Evolutionary conservation across 2,329 filamentous ascomycete species (phyloP), one percentile per base, ranked within the genome.

Genomic region (Aspergillus clavatus): DNA sequence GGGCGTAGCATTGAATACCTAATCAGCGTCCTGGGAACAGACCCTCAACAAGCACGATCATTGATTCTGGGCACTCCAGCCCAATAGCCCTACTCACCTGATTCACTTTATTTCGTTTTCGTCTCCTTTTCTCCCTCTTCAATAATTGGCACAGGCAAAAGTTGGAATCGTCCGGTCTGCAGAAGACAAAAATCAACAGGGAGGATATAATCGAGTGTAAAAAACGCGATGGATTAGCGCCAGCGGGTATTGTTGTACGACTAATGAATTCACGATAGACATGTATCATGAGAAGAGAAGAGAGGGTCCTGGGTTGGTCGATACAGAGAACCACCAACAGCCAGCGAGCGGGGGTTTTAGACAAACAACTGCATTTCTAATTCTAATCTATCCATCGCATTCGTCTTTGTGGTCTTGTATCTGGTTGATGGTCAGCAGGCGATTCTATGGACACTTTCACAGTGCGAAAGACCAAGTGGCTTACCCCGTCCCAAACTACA

Each of bases 1-100:
- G 19, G 24, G 4, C 40, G 22, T 39, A 85, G 82, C 61, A 74
- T 83, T 56, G 78, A 84, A 54, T 84, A 84, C 63, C 71, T 85
- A 40, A 76, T 79, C 31, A 80, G 79, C 55, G 72, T 82, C n/a
- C 76, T 83, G 40, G 81, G 81, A 11, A 68, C 80, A 11, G 69
- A 72, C 18, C 65, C 68, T 10, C 72, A 78, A 45, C 76, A 81
- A 59, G 80, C 80, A 14, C 69, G 72, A 42, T 62, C 67, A 39
- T 60, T 76, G 41, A 70, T 71, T 14, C 38, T 67, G 35, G 62
- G 62, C 16, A 51, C 50, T 5, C 52, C 46, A 27, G 42, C 40
- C 39, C 46, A 51, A 50, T 46, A 47, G 22, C 14, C 22, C 36
- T 39, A 40, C 45, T 45, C 24, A 47, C 22, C 29, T 46, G 37